Percentiles rank a stretch among this genome's conserved stretches.
Evolutionary conservation across 2,329 filamentous ascomycete genomes (phyloP).

Genomic region (Claviceps lovelessii): DNA sequence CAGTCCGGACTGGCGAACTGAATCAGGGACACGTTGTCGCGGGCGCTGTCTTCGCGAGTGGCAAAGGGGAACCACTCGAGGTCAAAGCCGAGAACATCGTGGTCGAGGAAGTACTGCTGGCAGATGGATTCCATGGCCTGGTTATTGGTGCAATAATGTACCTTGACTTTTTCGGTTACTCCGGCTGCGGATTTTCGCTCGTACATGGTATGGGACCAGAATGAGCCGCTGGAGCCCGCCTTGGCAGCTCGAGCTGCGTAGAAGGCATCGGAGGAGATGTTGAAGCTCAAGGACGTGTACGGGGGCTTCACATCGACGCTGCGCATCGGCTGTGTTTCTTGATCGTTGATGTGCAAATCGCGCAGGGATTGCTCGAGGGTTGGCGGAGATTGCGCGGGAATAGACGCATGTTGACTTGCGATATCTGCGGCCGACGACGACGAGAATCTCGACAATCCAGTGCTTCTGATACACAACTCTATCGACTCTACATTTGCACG

Average conservation of each 20-base stretch:
- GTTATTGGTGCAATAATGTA: slow-evolving; percentile 64
- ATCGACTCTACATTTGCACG: background rate
- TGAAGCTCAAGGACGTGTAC: slow-evolving; percentile 15
- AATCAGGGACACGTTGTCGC: slow-evolving; percentile 63
- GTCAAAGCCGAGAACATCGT: slow-evolving; percentile 72
- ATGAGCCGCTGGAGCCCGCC: slow-evolving; percentile 34
- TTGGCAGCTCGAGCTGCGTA: slow-evolving; percentile 31
- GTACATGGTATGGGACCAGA: slow-evolving; percentile 58
- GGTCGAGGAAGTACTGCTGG: slow-evolving; percentile 48
- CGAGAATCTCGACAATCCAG: background rate
- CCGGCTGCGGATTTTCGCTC: slow-evolving; percentile 31
- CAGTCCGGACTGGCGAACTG: slow-evolving; percentile 66
- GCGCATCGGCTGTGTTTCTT: background rate
- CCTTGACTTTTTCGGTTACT: slow-evolving; percentile 39
- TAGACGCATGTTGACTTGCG: background rate
- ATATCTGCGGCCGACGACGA: background rate
- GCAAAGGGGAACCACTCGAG: slow-evolving; percentile 63
- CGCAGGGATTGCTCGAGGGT: background rate
- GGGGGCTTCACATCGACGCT: slow-evolving; percentile 9
- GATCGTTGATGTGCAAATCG: background rate
- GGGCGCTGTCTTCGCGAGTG: slow-evolving; percentile 31
- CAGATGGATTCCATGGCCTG: slow-evolving; percentile 53
- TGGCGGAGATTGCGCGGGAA: background rate
- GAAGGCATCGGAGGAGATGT: slow-evolving; percentile 17
- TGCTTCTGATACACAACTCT: background rate